These are phyloP conservation scores for Aeschynomene evenia DNA, from an alignment of 306 rosid species.

Conservation along the genomic window DNA sequence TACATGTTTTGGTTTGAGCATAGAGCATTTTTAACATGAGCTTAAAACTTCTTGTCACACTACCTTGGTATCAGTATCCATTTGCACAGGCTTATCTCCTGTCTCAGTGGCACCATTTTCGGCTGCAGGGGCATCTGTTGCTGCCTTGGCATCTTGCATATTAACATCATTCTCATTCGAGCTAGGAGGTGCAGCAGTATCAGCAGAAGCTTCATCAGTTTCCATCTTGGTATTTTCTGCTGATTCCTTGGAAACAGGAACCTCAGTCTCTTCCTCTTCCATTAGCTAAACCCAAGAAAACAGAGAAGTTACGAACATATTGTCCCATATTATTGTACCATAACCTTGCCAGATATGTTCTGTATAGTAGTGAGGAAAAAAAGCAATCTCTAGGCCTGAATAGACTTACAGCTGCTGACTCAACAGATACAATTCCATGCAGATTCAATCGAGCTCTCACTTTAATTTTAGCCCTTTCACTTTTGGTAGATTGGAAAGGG, in stretches of 20 bases:
- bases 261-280: conserved; percentile 88
- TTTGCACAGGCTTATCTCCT: conserved; percentile 76
- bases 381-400: not conserved
- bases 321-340: no score
- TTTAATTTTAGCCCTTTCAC: conserved; percentile 68
- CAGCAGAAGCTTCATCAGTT: conserved; percentile 65
- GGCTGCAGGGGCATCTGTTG: conserved; percentile 48
- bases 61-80: conserved; percentile 88
- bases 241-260: conserved; percentile 63
- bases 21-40: not conserved
- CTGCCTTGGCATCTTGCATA: conserved; percentile 82
- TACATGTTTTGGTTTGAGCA: no score
- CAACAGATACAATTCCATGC: conserved; percentile 79
- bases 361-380: not conserved
- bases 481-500: conserved; percentile 64
- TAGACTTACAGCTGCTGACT: conserved; percentile 72
- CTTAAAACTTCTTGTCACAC: not conserved
- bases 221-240: conserved; percentile 70
- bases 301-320: no score
- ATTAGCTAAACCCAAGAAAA: conserved; percentile 50
- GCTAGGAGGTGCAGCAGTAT: conserved; percentile 45
- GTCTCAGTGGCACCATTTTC: conserved; percentile 64
- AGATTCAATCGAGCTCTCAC: conserved; percentile 74
- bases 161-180: conserved; percentile 54
- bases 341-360: not conserved